Evolutionary conservation across 139 green algal species (phyloP).

Genomic region (Zygnema cylindricum): DNA sequence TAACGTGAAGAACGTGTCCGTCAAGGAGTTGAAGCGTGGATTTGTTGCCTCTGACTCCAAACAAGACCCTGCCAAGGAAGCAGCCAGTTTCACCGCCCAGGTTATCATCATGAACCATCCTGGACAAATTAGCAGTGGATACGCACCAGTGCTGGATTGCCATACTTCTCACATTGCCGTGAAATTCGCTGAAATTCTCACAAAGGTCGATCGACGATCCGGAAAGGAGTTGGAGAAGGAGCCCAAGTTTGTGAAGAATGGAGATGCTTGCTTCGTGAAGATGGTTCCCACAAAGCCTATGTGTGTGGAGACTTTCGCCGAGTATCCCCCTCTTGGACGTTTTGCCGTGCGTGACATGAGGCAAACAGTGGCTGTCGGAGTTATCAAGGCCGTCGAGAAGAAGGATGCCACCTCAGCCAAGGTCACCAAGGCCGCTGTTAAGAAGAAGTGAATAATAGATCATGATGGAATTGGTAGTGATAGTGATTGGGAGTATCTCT

Average conservation of each 20-base stretch:
- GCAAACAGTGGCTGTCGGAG: constrained; percentile 75
- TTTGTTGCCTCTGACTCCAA: constrained; percentile 73
- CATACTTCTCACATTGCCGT: constrained; percentile 79
- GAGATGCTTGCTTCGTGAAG: constrained; percentile 73
- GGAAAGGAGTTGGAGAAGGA: constrained; percentile 78
- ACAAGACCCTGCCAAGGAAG: constrained; percentile 74
- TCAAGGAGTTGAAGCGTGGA: constrained; percentile 59
- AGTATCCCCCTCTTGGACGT: constrained; percentile 74
- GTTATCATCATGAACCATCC: constrained; percentile 79
- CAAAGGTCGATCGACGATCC: constrained; percentile 74
- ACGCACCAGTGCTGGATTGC: constrained; percentile 74
- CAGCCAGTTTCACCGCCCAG: constrained; percentile 71
- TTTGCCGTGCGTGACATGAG: constrained; percentile 79
- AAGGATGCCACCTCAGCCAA: constrained; percentile 66
- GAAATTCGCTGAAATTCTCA: constrained; percentile 73
- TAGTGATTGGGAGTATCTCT: constrained; percentile 1
- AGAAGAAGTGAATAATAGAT: constrained; percentile 69
- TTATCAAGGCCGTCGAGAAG: constrained; percentile 76
- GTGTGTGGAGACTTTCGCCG: constrained; percentile 76
- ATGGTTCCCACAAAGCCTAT: constrained; percentile 78
- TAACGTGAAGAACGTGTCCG: constrained; percentile 92
- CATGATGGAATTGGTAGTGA: constrained; percentile 22
- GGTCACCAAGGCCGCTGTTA: constrained; percentile 69
- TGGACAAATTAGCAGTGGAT: constrained; percentile 73
- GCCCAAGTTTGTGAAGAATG: constrained; percentile 77